These are phyloP conservation scores for Ganoderma lingzhi DNA, from an alignment of 1,284 basidiomycete genomes.

Conservation along the genomic window DNA sequence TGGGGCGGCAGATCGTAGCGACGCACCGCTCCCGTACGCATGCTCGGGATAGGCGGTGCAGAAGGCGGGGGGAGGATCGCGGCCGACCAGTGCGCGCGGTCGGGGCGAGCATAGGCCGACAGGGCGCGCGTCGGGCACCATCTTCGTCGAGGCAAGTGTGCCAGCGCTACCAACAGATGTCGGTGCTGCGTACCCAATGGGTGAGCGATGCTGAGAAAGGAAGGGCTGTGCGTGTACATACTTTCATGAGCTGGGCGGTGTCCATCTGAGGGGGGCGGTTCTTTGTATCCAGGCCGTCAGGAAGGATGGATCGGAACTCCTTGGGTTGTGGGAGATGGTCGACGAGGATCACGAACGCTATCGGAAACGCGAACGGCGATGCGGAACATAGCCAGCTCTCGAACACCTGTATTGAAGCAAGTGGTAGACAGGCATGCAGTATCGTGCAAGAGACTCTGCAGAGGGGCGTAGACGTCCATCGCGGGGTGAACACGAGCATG, in stretches of 20 bases:
- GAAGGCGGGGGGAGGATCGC: constrained; percentile 1
- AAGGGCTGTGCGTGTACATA: not conserved
- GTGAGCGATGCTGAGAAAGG: not conserved
- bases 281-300: not conserved
- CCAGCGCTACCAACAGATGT: not conserved
- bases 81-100: not conserved
- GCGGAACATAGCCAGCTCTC: not conserved
- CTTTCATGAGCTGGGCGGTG: not conserved
- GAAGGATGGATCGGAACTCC: not conserved
- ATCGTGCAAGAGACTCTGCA: not conserved
- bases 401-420: not conserved
- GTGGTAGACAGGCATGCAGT: not conserved
- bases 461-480: not conserved
- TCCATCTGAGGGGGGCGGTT: not conserved
- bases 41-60: not conserved
- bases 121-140: constrained; percentile 1
- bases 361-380: not conserved
- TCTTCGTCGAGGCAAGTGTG: not conserved
- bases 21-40: constrained; percentile 5
- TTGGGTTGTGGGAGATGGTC: not conserved
- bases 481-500: not conserved
- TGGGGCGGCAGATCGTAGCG: not conserved
- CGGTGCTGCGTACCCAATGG: not conserved
- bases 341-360: constrained; percentile 1
- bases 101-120: not conserved